Base-by-base conservation (phyloP, 176 grass and related monocot genomes). In the Pontederia crassipes region DNA sequence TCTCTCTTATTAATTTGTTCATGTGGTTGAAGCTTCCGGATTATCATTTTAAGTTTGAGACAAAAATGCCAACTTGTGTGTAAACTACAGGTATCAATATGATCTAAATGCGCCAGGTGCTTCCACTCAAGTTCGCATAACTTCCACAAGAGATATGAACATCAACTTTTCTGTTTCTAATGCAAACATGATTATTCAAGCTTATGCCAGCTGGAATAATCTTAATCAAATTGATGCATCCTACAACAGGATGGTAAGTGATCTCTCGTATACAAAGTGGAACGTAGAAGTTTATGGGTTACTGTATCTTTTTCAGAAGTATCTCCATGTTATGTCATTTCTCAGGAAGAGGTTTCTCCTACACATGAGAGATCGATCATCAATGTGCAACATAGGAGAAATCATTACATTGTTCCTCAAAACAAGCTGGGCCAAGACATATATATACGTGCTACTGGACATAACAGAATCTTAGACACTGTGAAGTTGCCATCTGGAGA, bases 141-240 rank as follows among this genome's bases (percentile, higher is more conserved):
- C 92, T 69, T 96, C 92, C 48, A 96, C 92, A 50, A 75, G 63
- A 45, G 86, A 96, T 76, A 69, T 96, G 54, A 96, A 84, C 80
- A 65, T 90, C 58, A 96, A 90, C 53, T 18, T 96, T 55, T 90
- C 92, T 14, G 83, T 87, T 69, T 90, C 92, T 67, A 96, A 96
- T 68, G 66, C 78, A 77, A 96, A 96, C 64, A 90, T 90, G 92
- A 75, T 96, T 20, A 87, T 86, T 76, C 92, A 96, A 85, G 92
- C 92, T 72, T 96, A 96, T 72, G 80, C 84, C 73, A 96, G 92
- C 78, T 96, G 92, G 92, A 90, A 87, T 71, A 87, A 86, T 80
- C 82, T 96, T 64, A 90, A 76, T 79, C 81, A 74, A 65, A 80
- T 85, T 64, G 84, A 88, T 80, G 86, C 84, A 82, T 78, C 79